Percentiles rank a stretch among this genome's conserved stretches.
phyloP scores from a whole-genome alignment of 225 moss, liverwort and hornwort genomes.

The Straminergon stramineum region DNA sequence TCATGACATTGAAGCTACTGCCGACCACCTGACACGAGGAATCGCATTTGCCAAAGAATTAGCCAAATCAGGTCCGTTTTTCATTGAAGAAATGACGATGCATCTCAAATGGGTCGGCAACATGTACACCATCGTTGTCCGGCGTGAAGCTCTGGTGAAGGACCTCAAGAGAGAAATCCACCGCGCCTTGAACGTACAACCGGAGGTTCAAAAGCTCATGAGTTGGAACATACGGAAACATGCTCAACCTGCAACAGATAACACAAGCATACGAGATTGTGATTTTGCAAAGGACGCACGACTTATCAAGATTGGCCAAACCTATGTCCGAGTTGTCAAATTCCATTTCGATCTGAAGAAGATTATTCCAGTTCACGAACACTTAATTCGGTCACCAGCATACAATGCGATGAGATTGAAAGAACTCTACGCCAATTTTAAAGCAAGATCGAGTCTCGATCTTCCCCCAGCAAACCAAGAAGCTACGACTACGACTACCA shows the following conservation, averaged over 20 bases:
- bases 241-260: constrained; percentile 22
- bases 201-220: constrained; percentile 25
- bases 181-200: constrained; percentile 18
- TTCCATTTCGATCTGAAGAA: constrained; percentile 24
- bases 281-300: constrained; percentile 21
- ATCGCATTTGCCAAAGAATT: constrained; percentile 18
- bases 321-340: constrained; percentile 24
- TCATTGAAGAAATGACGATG: constrained; percentile 44
- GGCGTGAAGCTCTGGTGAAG: constrained; percentile 5
- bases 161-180: constrained; percentile 27
- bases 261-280: constrained; percentile 23
- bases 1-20: constrained; percentile 26
- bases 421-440: constrained; percentile 4
- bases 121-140: constrained; percentile 22
- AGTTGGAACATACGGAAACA: constrained; percentile 29
- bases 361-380: not conserved
- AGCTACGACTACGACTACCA: too few species aligned
- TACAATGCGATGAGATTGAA: constrained; percentile 8
- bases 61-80: not conserved
- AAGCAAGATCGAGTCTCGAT: not conserved
- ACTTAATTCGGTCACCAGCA: not conserved
- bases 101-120: constrained; percentile 48
- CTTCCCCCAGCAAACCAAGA: not conserved
- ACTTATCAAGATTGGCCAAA: constrained; percentile 31
- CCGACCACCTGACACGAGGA: constrained; percentile 2